These are phyloP conservation scores for Darksidea phi DNA, from an alignment of 495 filamentous ascomycete genomes.

Conservation along the genomic window DNA sequence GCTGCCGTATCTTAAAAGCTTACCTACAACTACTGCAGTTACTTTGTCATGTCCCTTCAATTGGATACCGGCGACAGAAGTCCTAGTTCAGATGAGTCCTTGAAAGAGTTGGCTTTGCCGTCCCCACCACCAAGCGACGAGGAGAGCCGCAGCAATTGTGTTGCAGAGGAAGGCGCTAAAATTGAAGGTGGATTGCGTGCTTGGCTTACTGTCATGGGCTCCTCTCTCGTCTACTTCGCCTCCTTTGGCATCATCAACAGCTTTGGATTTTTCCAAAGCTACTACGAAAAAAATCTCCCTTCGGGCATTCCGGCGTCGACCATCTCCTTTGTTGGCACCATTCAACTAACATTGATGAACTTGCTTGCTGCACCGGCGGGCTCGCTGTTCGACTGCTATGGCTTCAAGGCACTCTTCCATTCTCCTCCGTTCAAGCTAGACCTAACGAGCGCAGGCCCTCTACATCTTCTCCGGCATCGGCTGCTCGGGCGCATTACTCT, in stretches of 20 bases:
- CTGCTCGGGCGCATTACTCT: neutral
- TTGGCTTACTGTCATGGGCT: neutral
- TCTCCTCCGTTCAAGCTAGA: neutral
- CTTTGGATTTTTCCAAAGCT: slow-evolving; percentile 1
- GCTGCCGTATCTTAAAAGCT: too few relatives aligned
- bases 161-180: too few relatives aligned
- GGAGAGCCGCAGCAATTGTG: too few relatives aligned
- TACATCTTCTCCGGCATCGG: slow-evolving; percentile 4
- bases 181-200: neutral
- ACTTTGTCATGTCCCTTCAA: too few relatives aligned
- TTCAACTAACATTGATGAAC: neutral
- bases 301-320: neutral
- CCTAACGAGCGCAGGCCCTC: neutral
- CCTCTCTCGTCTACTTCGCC: slow-evolving; percentile 1
- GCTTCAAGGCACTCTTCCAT: neutral
- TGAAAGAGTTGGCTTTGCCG: too few relatives aligned
- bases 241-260: slow-evolving; percentile 5
- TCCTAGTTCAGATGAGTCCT: too few relatives aligned
- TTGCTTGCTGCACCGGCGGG: slow-evolving; percentile 1
- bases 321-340: slow-evolving; percentile 2
- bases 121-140: too few relatives aligned
- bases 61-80: too few relatives aligned
- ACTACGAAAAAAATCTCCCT: neutral
- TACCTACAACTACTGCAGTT: too few relatives aligned
- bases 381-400: slow-evolving; percentile 8